A percentile compares a stretch with the other conserved stretches of the same genome.
Evolutionary conservation across 257 asterid genomes (phyloP).

Genomic region (Catharanthus roseus): DNA sequence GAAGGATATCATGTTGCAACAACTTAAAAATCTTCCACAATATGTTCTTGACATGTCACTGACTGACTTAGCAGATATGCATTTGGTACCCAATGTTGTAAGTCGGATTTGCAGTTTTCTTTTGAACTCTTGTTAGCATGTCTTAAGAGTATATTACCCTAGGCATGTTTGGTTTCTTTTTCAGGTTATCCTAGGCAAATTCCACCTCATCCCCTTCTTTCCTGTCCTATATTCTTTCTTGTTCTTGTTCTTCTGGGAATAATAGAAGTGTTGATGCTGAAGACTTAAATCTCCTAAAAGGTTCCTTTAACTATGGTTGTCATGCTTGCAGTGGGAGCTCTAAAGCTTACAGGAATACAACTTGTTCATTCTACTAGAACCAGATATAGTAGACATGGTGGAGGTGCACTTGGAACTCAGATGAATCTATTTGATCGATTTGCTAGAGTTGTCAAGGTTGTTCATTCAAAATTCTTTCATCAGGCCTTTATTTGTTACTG

Average conservation of each 20-base stretch:
- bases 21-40: neutral
- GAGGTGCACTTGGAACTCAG: constrained; percentile 67
- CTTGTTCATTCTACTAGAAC: constrained; percentile 41
- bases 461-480: constrained; percentile 13
- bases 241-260: neutral
- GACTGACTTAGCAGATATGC: neutral
- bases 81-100: neutral
- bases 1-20: neutral
- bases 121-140: neutral
- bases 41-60: neutral
- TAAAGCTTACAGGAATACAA: constrained; percentile 42
- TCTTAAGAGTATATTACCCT: neutral
- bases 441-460: constrained; percentile 93
- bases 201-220: neutral
- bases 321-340: constrained; percentile 50
- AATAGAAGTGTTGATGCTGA: neutral
- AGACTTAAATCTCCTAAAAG: neutral
- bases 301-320: constrained; percentile 1
- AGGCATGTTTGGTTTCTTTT: neutral
- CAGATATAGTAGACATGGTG: constrained; percentile 46
- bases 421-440: constrained; percentile 93
- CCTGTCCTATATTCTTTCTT: neutral
- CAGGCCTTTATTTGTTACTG: constrained; percentile 13
- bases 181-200: neutral
- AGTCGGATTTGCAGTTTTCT: neutral